Evolutionary conservation across 176 grass and related monocot species (phyloP).

Genomic region (Avena insularis): DNA sequence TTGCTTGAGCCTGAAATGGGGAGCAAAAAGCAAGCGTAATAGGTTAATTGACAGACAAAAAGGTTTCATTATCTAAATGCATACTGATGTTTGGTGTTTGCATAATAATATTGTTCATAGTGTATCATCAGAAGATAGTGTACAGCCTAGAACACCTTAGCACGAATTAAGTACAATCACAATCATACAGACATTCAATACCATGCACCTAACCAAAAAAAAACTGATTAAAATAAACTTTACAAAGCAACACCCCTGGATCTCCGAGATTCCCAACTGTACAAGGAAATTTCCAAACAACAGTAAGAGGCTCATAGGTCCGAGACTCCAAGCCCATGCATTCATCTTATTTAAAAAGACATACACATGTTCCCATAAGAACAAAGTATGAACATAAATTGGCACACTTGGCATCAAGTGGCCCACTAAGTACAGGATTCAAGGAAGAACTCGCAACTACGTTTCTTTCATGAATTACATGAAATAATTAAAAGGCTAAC

Average conservation of each 20-base stretch:
- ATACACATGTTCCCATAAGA: not conserved
- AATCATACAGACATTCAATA: constrained; percentile 23
- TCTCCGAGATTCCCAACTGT: not conserved
- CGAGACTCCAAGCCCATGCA: not conserved
- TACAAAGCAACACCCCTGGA: not conserved
- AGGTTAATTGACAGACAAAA: not conserved
- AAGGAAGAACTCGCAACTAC: not conserved
- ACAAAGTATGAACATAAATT: constrained; percentile 14
- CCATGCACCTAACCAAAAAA: constrained; percentile 33
- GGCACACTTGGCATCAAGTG: not conserved
- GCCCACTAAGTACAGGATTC: not conserved
- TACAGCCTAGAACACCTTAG: not conserved
- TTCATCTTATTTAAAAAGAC: not conserved
- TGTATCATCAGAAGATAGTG: not conserved
- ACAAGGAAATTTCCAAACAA: constrained; percentile 12
- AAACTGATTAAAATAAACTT: not conserved
- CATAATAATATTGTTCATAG: not conserved
- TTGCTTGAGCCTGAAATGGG: constrained; percentile 87
- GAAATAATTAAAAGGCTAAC: not conserved
- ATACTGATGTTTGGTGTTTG: not conserved
- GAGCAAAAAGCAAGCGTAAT: constrained; percentile 27
- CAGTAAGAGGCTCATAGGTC: not conserved
- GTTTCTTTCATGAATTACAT: constrained; percentile 17
- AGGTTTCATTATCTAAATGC: not conserved
- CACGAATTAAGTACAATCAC: constrained; percentile 4